These are phyloP conservation scores for Crotalaria pallida DNA, from an alignment of 306 rosid genomes.

Conservation along the genomic window DNA sequence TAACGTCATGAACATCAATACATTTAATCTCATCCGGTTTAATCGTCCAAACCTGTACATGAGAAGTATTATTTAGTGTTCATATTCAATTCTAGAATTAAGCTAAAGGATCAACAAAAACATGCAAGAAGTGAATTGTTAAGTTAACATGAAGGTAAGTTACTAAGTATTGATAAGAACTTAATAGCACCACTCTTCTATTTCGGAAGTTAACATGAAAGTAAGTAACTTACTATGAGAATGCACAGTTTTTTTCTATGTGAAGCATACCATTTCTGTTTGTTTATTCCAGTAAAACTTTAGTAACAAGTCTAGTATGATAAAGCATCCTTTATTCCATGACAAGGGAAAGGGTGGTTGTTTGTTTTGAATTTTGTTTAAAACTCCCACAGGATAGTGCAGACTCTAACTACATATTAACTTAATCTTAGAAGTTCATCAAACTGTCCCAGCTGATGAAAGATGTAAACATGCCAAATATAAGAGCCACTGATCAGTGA, in stretches of 20 bases:
- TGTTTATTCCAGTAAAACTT: background rate
- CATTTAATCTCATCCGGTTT: conserved; percentile 70
- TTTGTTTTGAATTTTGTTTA: too few species aligned
- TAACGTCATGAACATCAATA: conserved; percentile 62
- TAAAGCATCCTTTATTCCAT: background rate
- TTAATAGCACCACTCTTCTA: background rate
- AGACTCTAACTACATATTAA: background rate
- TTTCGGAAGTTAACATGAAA: background rate
- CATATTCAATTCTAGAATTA: background rate
- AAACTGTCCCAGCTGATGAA: background rate
- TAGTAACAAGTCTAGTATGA: background rate
- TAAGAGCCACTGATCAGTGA: background rate
- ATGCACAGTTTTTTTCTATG: background rate
- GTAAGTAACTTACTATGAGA: background rate
- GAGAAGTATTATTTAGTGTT: conserved; percentile 7
- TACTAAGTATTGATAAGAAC: background rate
- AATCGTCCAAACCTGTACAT: conserved; percentile 59
- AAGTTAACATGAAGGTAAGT: background rate
- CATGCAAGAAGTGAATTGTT: background rate
- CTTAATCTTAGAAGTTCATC: conserved; percentile 1
- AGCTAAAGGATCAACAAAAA: background rate
- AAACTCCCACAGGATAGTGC: background rate
- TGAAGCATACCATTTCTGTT: background rate
- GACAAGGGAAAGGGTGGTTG: background rate
- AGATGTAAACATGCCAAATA: background rate